These are phyloP conservation scores for Cercospora beticola DNA, from an alignment of 2,329 filamentous ascomycete species.

Conservation along the genomic window DNA sequence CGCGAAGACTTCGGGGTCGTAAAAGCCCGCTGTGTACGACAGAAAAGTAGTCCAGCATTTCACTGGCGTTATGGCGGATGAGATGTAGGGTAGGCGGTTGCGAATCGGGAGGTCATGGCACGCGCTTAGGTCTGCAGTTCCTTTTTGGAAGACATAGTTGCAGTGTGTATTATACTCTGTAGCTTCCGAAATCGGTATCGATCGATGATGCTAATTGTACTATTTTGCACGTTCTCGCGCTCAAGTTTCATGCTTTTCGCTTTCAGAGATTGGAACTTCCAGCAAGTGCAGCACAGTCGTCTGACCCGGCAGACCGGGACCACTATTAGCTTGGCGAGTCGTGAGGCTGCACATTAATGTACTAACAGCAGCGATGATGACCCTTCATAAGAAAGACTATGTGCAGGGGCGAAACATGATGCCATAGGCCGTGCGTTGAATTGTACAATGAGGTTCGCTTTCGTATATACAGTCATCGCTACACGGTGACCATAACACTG, in stretches of 20 bases:
- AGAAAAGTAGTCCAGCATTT: background rate
- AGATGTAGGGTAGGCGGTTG: background rate
- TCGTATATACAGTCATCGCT: slow-evolving; percentile 24
- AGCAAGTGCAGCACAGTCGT: background rate
- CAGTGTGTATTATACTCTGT: background rate
- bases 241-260: background rate
- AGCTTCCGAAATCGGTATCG: background rate
- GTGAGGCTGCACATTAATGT: background rate
- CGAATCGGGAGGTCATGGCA: background rate
- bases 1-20: slow-evolving; percentile 20
- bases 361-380: background rate
- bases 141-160: background rate
- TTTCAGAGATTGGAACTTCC: background rate
- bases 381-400: background rate
- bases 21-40: background rate
- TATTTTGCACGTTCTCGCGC: background rate
- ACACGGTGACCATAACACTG: slow-evolving; percentile 85
- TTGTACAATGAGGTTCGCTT: background rate
- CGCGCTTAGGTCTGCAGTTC: background rate
- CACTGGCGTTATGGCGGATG: background rate
- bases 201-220: background rate
- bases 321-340: background rate
- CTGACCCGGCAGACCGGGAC: background rate
- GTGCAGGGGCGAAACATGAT: background rate
- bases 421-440: background rate